Evolutionary conservation across 306 rosid species (phyloP).

Genomic region (Mimosa bimucronata): DNA sequence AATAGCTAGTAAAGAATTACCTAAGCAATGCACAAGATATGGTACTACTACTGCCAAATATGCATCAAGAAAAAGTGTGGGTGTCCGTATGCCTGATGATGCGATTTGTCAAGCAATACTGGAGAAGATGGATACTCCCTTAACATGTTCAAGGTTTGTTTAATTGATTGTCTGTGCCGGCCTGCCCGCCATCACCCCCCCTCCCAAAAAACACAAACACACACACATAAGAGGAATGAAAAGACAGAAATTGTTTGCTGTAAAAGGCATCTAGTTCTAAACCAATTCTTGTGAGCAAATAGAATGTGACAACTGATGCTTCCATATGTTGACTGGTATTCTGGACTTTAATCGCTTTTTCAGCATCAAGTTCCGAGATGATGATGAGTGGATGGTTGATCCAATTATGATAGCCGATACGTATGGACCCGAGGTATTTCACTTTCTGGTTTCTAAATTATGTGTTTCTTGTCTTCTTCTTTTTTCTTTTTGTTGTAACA

Average conservation of each 20-base stretch:
- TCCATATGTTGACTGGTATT: conserved; percentile 15
- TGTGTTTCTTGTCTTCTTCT: background rate
- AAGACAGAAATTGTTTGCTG: conserved; percentile 20
- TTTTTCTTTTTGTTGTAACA: background rate
- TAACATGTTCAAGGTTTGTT: conserved; percentile 81
- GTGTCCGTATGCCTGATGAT: conserved; percentile 92
- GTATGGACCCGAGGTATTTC: conserved; percentile 86
- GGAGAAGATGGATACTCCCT: conserved; percentile 78
- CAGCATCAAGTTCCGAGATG: conserved; percentile 80
- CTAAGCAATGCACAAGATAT: conserved; percentile 80
- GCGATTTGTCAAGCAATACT: conserved; percentile 80
- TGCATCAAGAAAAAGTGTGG: conserved; percentile 77
- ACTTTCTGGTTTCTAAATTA: conserved; percentile 10
- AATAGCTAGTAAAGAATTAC: conserved; percentile 88
- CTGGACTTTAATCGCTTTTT: conserved; percentile 27
- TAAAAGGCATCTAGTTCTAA: conserved; percentile 25
- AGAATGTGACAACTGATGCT: conserved; percentile 25
- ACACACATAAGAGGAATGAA: background rate
- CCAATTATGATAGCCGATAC: conserved; percentile 84
- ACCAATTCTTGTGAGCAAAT: conserved; percentile 14
- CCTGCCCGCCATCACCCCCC: background rate
- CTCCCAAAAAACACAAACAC: background rate
- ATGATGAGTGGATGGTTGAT: conserved; percentile 86
- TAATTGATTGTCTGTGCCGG: background rate
- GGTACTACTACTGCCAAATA: conserved; percentile 75